Percentiles rank a stretch among this genome's conserved stretches.
Evolutionary conservation across 1,139 yeast species (phyloP).

Genomic region (Suhomyces kunorum): DNA sequence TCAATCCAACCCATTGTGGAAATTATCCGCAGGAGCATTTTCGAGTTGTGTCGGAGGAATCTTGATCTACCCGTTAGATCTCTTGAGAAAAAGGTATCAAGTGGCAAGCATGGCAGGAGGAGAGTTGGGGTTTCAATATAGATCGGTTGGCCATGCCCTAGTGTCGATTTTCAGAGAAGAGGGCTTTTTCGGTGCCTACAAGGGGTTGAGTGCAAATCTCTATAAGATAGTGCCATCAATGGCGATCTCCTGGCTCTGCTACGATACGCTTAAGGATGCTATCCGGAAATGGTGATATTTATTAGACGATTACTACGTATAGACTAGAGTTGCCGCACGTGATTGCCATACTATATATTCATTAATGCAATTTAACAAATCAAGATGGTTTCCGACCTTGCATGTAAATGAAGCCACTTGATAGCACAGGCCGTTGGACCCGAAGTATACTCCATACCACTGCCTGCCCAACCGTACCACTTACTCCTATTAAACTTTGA

Average conservation of each 20-base stretch:
- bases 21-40: slow-evolving; percentile 78
- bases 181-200: slow-evolving; percentile 81
- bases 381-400: too few relatives aligned
- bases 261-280: slow-evolving; percentile 61
- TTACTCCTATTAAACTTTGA: too few relatives aligned
- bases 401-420: too few relatives aligned
- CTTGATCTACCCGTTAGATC: slow-evolving; percentile 86
- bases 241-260: slow-evolving; percentile 93
- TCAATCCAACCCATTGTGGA: slow-evolving; percentile 52
- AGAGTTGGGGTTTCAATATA: slow-evolving; percentile 78
- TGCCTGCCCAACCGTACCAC: too few relatives aligned
- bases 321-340: too few relatives aligned
- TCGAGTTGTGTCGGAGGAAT: slow-evolving; percentile 74
- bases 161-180: slow-evolving; percentile 66
- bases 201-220: slow-evolving; percentile 84
- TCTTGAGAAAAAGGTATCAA: slow-evolving; percentile 85
- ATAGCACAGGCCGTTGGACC: too few relatives aligned
- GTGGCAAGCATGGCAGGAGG: slow-evolving; percentile 82
- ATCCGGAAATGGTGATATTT: slow-evolving; percentile 34
- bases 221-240: slow-evolving; percentile 91
- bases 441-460: too few relatives aligned
- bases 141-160: slow-evolving; percentile 71
- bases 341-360: too few relatives aligned
- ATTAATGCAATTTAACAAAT: too few relatives aligned
- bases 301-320: neutral